phyloP scores from a whole-genome alignment of 164 flowering plant genomes.

The Aristolochia contorta region DNA sequence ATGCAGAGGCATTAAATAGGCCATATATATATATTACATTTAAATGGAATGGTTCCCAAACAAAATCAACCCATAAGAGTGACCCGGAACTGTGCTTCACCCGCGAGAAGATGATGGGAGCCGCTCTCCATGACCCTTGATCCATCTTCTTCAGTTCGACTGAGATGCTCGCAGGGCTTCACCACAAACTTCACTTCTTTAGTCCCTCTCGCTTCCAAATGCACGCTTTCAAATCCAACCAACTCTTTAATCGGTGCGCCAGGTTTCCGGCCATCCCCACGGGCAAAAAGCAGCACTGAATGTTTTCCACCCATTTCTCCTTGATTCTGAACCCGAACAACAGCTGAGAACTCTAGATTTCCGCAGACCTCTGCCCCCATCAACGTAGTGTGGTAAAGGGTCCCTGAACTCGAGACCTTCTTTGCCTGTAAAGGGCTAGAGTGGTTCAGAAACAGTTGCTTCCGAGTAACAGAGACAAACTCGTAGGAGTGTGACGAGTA shows the following conservation, averaged over 20 bases:
- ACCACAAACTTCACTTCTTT: conserved; percentile 36
- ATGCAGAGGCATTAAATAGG: too few relatives aligned
- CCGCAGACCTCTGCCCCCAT: conserved; percentile 40
- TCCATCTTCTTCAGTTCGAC: conserved; percentile 55
- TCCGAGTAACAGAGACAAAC: conserved; percentile 24
- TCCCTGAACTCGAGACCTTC: conserved; percentile 7
- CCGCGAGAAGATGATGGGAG: conserved; percentile 46
- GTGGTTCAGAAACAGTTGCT: conserved; percentile 33
- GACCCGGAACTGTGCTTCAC: conserved; percentile 42
- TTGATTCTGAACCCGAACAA: conserved; percentile 40
- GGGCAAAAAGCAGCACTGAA: conserved; percentile 52
- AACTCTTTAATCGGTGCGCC: conserved; percentile 46
- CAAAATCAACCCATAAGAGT: conserved; percentile 11
- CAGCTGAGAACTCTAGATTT: conserved; percentile 25
- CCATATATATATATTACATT: too few relatives aligned
- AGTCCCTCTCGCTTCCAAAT: conserved; percentile 36
- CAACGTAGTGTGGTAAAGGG: conserved; percentile 25
- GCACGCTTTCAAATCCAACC: conserved; percentile 65
- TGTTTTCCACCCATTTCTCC: conserved; percentile 75
- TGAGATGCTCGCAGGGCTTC: conserved; percentile 69
- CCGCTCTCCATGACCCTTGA: conserved; percentile 59
- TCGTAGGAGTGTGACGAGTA: conserved; percentile 54
- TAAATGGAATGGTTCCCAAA: too few relatives aligned
- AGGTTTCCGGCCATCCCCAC: conserved; percentile 10
- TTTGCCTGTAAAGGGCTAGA: conserved; percentile 9